Base-by-base conservation (phyloP, 495 filamentous ascomycete genomes). In the Patellaria atrata region DNA sequence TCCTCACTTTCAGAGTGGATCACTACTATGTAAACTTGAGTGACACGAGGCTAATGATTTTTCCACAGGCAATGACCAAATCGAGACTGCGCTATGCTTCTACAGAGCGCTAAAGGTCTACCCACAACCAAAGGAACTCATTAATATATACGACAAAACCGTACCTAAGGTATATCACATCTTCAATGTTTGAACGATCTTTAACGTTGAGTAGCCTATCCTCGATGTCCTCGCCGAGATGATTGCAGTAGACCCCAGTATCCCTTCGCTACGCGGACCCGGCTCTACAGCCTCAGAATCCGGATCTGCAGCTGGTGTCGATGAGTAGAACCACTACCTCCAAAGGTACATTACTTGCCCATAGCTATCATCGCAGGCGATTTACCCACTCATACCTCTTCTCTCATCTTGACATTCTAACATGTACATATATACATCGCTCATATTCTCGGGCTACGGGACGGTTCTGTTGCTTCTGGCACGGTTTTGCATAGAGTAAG, bases 31-130 rank as follows among this genome's bases (percentile, higher is more conserved):
- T 26, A 46, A n/a, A n/a, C n/a, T n/a, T n/a, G n/a, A n/a, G n/a
- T n/a, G n/a, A n/a, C n/a, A n/a, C n/a, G n/a, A n/a, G n/a, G n/a
- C n/a, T n/a, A n/a, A 22, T 12, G 30, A 17, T 37, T 37, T 34
- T 29, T 39, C 22, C 18, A 37, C 52, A 89, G 82, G 77, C 41
- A 58, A 71, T 38, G 71, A 79, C 47, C 71, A 71, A 22, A 45
- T 92, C 21, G 85, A 94, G 30, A 82, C 91, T 30, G 86, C 91
- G 17, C 65, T 96, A 33, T 79, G 77, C 59, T 96, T 97, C 62
- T 97, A 93, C 72, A 86, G 81, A 68, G 89, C 89, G 24, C 68
- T 97, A 48, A 97, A 96, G 68, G 89, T 97, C 22, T 97, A 97
- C 60, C 89, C 89, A 6, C 76, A 83, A 43, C 89, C 89, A 5